Evolutionary conservation across 106 monocot species (phyloP).

Genomic region (Vanilla planifolia): DNA sequence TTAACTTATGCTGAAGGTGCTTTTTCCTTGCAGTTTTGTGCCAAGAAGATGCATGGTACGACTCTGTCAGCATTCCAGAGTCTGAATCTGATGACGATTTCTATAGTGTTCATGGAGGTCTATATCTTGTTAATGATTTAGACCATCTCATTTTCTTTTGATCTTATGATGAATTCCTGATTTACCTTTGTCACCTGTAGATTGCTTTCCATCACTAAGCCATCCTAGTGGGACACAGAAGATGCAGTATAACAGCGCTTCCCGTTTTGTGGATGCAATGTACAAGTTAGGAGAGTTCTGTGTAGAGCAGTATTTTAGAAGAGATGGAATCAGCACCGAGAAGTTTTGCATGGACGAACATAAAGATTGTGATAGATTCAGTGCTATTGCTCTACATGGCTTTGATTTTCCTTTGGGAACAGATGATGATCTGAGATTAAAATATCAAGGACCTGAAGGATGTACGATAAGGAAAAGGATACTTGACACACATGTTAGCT

Average conservation of each 20-base stretch:
- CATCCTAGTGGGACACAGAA: constrained; percentile 18
- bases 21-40: constrained; percentile 23
- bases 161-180: background rate
- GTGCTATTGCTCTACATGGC: background rate
- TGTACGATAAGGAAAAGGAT: constrained; percentile 10
- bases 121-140: constrained; percentile 1
- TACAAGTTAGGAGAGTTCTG: constrained; percentile 22
- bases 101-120: constrained; percentile 52
- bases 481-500: constrained; percentile 20
- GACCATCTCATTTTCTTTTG: background rate
- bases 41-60: constrained; percentile 58
- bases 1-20: background rate
- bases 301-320: constrained; percentile 11
- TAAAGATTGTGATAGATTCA: constrained; percentile 3
- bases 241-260: constrained; percentile 23
- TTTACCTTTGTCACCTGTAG: constrained; percentile 18
- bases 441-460: constrained; percentile 8
- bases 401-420: constrained; percentile 27
- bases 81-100: constrained; percentile 56
- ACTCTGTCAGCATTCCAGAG: constrained; percentile 47
- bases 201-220: constrained; percentile 37
- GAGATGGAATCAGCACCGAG: constrained; percentile 16
- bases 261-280: constrained; percentile 25
- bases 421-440: constrained; percentile 18
- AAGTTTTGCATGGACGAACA: constrained; percentile 3